Evolutionary conservation across 768 basidiomycete genomes (phyloP).

Genomic region (Rhodosporidiobolus odoratus): DNA sequence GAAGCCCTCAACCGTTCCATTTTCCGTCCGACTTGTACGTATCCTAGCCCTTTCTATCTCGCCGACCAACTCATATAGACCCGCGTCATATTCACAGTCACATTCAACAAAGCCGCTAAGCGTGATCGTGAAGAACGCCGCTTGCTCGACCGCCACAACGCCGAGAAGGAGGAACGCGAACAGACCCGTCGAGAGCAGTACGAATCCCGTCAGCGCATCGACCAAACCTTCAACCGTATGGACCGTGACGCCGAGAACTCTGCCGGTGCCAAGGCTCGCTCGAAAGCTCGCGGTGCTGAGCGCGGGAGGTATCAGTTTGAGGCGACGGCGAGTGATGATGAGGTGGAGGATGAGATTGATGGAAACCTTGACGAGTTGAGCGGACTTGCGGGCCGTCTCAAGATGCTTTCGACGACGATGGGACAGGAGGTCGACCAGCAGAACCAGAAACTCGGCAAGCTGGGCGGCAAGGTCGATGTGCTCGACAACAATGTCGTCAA

Average conservation of each 20-base stretch:
- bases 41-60: neutral
- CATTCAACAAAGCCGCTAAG: slow-evolving; percentile 88
- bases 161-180: slow-evolving; percentile 76
- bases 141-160: slow-evolving; percentile 75
- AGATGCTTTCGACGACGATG: slow-evolving; percentile 42
- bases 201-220: slow-evolving; percentile 79
- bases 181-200: slow-evolving; percentile 77
- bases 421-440: slow-evolving; percentile 76
- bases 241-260: slow-evolving; percentile 44
- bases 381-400: slow-evolving; percentile 56
- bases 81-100: slow-evolving; percentile 47
- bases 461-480: slow-evolving; percentile 69
- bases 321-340: slow-evolving; percentile 80
- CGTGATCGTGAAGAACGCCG: slow-evolving; percentile 80
- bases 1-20: slow-evolving; percentile 91
- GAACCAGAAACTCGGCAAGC: slow-evolving; percentile 68
- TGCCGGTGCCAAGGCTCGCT: slow-evolving; percentile 44
- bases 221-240: slow-evolving; percentile 62
- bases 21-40: slow-evolving; percentile 67
- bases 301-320: slow-evolving; percentile 88
- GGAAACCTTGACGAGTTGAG: slow-evolving; percentile 81
- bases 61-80: neutral
- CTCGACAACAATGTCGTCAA: slow-evolving; percentile 70
- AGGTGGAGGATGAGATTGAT: slow-evolving; percentile 89
- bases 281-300: slow-evolving; percentile 52